phyloP scores from a whole-genome alignment of 768 basidiomycete species.

The Mycena vulgaris region DNA sequence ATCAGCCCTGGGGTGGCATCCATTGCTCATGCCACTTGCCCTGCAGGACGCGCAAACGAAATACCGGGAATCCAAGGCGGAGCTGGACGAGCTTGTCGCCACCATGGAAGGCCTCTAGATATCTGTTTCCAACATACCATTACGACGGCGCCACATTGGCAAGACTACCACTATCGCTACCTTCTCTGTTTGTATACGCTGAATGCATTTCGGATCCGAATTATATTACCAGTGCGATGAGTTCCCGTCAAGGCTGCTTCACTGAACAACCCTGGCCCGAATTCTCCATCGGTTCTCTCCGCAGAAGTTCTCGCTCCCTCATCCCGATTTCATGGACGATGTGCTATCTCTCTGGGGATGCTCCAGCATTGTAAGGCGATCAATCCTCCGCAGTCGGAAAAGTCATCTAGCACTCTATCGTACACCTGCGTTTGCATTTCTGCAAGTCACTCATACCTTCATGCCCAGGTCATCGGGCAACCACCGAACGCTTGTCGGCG shows the following conservation, averaged over 20 bases:
- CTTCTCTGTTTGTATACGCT: slow-evolving; percentile 21
- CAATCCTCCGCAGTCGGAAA: no score
- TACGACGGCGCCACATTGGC: slow-evolving; percentile 22
- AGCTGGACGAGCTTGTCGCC: slow-evolving; percentile 86
- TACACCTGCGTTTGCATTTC: no score
- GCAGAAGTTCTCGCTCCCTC: not conserved
- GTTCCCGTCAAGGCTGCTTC: not conserved
- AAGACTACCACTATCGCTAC: slow-evolving; percentile 22
- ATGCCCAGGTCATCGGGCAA: no score
- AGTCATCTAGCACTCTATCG: no score
- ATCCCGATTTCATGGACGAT: not conserved
- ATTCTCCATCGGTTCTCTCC: not conserved
- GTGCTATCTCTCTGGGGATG: no score
- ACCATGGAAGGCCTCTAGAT: slow-evolving; percentile 79
- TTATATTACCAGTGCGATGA: not conserved
- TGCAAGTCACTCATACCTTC: no score
- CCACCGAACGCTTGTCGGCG: no score
- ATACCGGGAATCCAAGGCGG: slow-evolving; percentile 80
- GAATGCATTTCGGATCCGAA: slow-evolving; percentile 18
- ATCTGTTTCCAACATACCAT: slow-evolving; percentile 6
- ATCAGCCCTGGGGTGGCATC: not conserved
- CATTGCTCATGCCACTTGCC: not conserved
- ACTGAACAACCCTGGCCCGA: not conserved
- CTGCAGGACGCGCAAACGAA: slow-evolving; percentile 79
- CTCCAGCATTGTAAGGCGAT: no score